A percentile compares a stretch with the other conserved stretches of the same genome.
Evolutionary conservation across 768 basidiomycete genomes (phyloP).

Genomic region (Boletellus emodensis): DNA sequence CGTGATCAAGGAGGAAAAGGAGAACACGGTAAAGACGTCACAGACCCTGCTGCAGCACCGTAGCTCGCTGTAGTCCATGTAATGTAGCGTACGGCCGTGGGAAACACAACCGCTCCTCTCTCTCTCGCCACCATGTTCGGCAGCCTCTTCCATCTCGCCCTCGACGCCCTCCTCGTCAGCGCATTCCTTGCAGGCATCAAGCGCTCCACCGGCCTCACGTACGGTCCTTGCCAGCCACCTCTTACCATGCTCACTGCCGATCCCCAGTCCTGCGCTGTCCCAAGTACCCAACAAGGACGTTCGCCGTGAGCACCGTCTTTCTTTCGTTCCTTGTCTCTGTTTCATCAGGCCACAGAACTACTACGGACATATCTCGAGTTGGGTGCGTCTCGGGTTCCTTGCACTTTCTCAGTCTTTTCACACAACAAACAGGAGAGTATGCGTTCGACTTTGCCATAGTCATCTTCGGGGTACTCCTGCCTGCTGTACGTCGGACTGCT

Average conservation of each 20-base stretch:
- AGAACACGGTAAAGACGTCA: slow-evolving; percentile 44
- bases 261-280: slow-evolving; percentile 60
- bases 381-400: slow-evolving; percentile 42
- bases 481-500: background rate
- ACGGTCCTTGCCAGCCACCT: slow-evolving; percentile 27
- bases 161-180: slow-evolving; percentile 76
- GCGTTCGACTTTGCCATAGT: slow-evolving; percentile 84
- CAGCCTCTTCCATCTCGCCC: slow-evolving; percentile 54
- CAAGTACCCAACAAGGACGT: slow-evolving; percentile 86
- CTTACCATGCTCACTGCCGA: background rate
- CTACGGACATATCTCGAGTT: slow-evolving; percentile 76
- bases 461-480: slow-evolving; percentile 58
- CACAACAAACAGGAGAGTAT: slow-evolving; percentile 61
- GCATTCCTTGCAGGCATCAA: slow-evolving; percentile 83
- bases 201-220: slow-evolving; percentile 85
- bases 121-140: slow-evolving; percentile 25
- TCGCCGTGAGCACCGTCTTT: slow-evolving; percentile 55
- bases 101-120: too few relatives aligned
- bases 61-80: slow-evolving; percentile 13
- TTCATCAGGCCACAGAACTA: slow-evolving; percentile 45
- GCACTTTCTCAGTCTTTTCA: background rate
- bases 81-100: slow-evolving; percentile 9
- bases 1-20: slow-evolving; percentile 76
- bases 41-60: slow-evolving; percentile 31
- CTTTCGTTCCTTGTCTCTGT: background rate